Percentiles rank a stretch among this genome's conserved stretches.
These are phyloP conservation scores for Phoma sp. DNA, from an alignment of 2,329 filamentous ascomycete genomes.

Conservation along the genomic window DNA sequence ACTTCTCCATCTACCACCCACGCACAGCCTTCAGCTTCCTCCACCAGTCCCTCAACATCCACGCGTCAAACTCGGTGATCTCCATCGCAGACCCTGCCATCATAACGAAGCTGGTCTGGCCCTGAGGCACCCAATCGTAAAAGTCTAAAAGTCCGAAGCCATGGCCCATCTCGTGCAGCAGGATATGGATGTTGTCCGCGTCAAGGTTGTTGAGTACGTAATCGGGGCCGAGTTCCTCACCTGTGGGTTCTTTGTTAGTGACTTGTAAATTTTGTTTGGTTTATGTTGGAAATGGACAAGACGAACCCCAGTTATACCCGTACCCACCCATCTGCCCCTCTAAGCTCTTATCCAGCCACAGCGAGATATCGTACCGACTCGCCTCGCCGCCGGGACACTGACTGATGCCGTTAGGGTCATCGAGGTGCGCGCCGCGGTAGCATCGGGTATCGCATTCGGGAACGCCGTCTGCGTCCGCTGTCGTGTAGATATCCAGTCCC, in stretches of 20 bases:
- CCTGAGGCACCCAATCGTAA: conserved; percentile 53
- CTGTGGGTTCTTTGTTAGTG: too few species aligned
- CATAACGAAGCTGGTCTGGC: conserved; percentile 54
- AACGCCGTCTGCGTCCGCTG: conserved; percentile 48
- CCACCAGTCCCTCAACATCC: conserved; percentile 59
- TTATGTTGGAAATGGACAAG: too few species aligned
- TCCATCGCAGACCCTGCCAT: conserved; percentile 50
- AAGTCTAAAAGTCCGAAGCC: conserved; percentile 51
- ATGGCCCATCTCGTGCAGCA: conserved; percentile 54
- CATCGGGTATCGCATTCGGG: conserved; percentile 53
- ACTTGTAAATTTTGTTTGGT: too few species aligned
- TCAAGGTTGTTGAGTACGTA: conserved; percentile 52
- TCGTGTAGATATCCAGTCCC: conserved; percentile 52
- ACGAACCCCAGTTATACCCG: conserved; percentile 47
- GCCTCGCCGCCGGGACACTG: conserved; percentile 48
- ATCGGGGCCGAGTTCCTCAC: conserved; percentile 50
- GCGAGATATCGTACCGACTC: conserved; percentile 48
- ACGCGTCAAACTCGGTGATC: conserved; percentile 57
- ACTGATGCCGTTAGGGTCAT: conserved; percentile 47
- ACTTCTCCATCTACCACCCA: conserved; percentile 17
- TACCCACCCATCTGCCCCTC: conserved; percentile 45
- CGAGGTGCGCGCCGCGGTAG: conserved; percentile 53
- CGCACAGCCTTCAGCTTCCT: conserved; percentile 36
- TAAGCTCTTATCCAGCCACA: conserved; percentile 57
- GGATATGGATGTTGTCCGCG: conserved; percentile 51